phyloP scores from a whole-genome alignment of 306 rosid genomes.

The Vigna mungo region DNA sequence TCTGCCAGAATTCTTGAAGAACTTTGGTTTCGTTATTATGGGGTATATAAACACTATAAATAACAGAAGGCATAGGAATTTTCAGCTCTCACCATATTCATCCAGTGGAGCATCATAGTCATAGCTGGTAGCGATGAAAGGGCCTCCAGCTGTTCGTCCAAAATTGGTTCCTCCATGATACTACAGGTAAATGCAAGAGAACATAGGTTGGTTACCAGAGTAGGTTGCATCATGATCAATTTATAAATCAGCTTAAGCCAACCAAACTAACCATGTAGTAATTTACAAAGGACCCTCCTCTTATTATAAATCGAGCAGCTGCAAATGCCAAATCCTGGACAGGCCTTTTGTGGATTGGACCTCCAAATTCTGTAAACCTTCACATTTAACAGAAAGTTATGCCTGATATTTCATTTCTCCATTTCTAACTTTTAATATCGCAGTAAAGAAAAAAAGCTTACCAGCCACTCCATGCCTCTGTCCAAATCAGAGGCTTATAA shows the following conservation, averaged over 20 bases:
- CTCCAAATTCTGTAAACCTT: slow-evolving; percentile 88
- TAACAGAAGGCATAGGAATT: neutral
- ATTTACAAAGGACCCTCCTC: slow-evolving; percentile 85
- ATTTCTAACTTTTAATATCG: slow-evolving; percentile 3
- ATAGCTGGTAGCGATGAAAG: slow-evolving; percentile 85
- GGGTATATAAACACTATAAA: slow-evolving; percentile 7
- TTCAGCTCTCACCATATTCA: slow-evolving; percentile 75
- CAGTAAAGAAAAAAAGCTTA: slow-evolving; percentile 34
- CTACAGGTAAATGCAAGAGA: slow-evolving; percentile 44
- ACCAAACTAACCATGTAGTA: slow-evolving; percentile 85
- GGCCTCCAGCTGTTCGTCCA: slow-evolving; percentile 96
- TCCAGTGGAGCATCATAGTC: slow-evolving; percentile 95
- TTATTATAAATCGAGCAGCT: slow-evolving; percentile 72
- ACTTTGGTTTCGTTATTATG: neutral
- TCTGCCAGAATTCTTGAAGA: slow-evolving; percentile 7
- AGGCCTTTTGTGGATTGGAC: slow-evolving; percentile 77
- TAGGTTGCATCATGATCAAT: slow-evolving; percentile 11
- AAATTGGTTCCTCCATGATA: slow-evolving; percentile 93
- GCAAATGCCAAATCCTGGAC: slow-evolving; percentile 90
- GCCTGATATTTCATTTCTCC: neutral
- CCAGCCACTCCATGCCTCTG: slow-evolving; percentile 97
- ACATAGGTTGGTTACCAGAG: neutral
- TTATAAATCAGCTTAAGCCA: slow-evolving; percentile 8
- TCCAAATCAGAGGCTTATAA: slow-evolving; percentile 84
- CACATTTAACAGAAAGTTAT: slow-evolving; percentile 32